These are phyloP conservation scores for Platismatia glauca DNA, from an alignment of 495 filamentous ascomycete genomes.

Conservation along the genomic window DNA sequence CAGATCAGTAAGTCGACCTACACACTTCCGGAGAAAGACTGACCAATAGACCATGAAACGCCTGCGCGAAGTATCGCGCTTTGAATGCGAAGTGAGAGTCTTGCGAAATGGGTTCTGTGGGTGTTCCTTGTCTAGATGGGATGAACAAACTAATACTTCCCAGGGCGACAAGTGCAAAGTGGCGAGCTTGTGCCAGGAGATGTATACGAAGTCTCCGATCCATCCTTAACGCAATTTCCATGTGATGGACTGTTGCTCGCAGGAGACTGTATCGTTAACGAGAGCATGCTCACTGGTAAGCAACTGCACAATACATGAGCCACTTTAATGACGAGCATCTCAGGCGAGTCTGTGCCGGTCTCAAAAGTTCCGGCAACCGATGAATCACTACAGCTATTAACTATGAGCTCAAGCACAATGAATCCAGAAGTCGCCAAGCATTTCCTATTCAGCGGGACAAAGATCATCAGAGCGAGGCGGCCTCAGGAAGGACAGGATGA, in stretches of 20 bases:
- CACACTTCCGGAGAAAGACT: constrained; percentile 10
- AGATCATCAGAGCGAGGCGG: constrained; percentile 80
- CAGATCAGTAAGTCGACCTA: constrained; percentile 49
- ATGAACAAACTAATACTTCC: background rate
- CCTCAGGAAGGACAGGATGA: constrained; percentile 80
- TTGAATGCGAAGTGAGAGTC: constrained; percentile 91
- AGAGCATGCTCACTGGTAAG: constrained; percentile 93
- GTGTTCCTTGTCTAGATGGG: constrained; percentile 24
- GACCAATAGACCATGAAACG: constrained; percentile 70
- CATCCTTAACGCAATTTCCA: constrained; percentile 84
- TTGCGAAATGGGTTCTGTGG: constrained; percentile 89
- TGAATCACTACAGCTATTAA: constrained; percentile 61
- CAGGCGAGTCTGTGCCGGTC: constrained; percentile 92
- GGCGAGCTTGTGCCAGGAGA: constrained; percentile 90
- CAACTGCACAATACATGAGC: background rate
- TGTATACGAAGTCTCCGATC: constrained; percentile 95
- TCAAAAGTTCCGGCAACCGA: constrained; percentile 85
- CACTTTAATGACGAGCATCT: constrained; percentile 22
- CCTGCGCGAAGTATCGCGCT: constrained; percentile 83
- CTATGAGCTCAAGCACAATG: constrained; percentile 69
- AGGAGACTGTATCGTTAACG: constrained; percentile 97
- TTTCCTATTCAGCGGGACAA: constrained; percentile 90
- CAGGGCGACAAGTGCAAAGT: constrained; percentile 79
- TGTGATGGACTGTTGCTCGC: constrained; percentile 87
- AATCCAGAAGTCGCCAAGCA: constrained; percentile 72